These are phyloP conservation scores for Hymenoscyphus scutula DNA, from an alignment of 2,329 filamentous ascomycete species.

Conservation along the genomic window DNA sequence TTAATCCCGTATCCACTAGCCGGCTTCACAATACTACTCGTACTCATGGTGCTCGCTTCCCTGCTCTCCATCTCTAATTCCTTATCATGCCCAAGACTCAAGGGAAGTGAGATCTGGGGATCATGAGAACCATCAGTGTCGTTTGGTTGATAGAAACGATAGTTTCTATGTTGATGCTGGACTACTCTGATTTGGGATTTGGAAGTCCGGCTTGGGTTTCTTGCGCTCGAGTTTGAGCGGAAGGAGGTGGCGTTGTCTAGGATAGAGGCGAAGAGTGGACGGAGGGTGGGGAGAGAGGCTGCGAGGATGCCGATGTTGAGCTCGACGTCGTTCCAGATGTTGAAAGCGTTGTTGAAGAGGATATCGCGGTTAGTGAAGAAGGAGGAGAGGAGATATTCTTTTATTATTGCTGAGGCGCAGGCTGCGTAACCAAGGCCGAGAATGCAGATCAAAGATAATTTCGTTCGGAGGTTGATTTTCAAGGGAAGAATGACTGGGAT, in stretches of 20 bases:
- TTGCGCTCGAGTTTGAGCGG: neutral
- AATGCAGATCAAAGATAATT: slow-evolving; percentile 38
- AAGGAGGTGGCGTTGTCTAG: slow-evolving; percentile 30
- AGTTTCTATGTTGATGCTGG: neutral
- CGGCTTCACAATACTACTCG: neutral
- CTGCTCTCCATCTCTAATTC: neutral
- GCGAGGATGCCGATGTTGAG: slow-evolving; percentile 45
- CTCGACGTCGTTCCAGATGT: slow-evolving; percentile 46
- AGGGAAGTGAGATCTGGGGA: no score
- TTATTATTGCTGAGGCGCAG: slow-evolving; percentile 44
- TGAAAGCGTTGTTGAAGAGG: slow-evolving; percentile 37
- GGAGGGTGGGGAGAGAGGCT: slow-evolving; percentile 43
- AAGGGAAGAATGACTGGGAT: slow-evolving; percentile 44
- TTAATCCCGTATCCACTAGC: neutral
- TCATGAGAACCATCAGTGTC: no score
- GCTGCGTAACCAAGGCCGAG: slow-evolving; percentile 34
- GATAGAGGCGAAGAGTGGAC: slow-evolving; percentile 39
- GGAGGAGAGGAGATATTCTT: slow-evolving; percentile 40
- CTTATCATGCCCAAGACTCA: neutral
- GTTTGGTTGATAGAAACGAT: neutral
- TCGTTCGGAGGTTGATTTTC: slow-evolving; percentile 42
- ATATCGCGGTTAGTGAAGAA: slow-evolving; percentile 40
- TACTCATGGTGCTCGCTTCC: neutral
- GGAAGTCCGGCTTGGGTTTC: neutral
- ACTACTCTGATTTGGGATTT: slow-evolving; percentile 2